These are phyloP conservation scores for Vaccinium darrowii DNA, from an alignment of 148 eudicot genomes.

Conservation along the genomic window DNA sequence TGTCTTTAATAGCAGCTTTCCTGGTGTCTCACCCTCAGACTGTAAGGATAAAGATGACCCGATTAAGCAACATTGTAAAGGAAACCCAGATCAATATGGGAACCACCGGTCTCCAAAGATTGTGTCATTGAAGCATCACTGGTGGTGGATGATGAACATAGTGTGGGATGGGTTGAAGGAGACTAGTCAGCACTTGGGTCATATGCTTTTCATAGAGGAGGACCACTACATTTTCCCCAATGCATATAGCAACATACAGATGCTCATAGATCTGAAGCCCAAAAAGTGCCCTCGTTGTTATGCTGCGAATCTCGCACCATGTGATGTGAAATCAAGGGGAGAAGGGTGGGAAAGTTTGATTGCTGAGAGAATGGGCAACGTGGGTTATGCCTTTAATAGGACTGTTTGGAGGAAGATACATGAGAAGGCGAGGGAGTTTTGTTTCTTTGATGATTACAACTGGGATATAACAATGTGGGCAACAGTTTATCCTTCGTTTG, in stretches of 20 bases:
- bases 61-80: conserved; percentile 48
- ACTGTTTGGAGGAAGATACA: conserved; percentile 84
- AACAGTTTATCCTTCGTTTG: conserved; percentile 85
- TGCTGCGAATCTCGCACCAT: conserved; percentile 86
- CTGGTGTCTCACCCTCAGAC: conserved; percentile 66
- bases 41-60: conserved; percentile 68
- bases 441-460: conserved; percentile 88
- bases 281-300: conserved; percentile 70
- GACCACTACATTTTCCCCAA: conserved; percentile 89
- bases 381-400: conserved; percentile 84
- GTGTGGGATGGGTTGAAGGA: conserved; percentile 90
- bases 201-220: conserved; percentile 89
- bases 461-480: conserved; percentile 99
- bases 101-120: conserved; percentile 81
- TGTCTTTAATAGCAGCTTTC: conserved; percentile 63
- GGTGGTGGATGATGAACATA: conserved; percentile 99
- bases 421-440: conserved; percentile 63
- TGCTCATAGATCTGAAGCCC: conserved; percentile 58
- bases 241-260: conserved; percentile 77
- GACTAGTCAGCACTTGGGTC: conserved; percentile 57
- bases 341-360: conserved; percentile 60
- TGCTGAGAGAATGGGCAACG: conserved; percentile 92
- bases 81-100: conserved; percentile 90
- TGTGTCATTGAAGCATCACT: conserved; percentile 93
- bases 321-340: conserved; percentile 73